These are phyloP conservation scores for Fusarium cicatricum DNA, from an alignment of 2,329 filamentous ascomycete species.

Conservation along the genomic window DNA sequence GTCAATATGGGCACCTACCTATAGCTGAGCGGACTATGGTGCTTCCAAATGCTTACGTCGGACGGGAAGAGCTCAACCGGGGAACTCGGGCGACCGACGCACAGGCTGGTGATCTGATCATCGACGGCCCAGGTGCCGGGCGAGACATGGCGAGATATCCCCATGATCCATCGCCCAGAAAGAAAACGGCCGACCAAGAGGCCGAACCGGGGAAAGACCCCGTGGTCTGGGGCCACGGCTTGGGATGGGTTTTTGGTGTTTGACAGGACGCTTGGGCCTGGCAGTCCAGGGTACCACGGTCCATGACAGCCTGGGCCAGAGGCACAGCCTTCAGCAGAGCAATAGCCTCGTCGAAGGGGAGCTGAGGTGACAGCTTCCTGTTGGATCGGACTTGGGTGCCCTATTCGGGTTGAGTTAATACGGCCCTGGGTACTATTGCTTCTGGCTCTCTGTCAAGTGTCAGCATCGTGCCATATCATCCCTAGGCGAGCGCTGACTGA, in stretches of 20 bases:
- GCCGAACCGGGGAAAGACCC: conserved; percentile 37
- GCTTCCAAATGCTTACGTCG: conserved; percentile 1
- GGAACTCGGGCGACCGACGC: conserved; percentile 16
- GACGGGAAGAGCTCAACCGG: conserved; percentile 14
- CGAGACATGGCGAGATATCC: conserved; percentile 7
- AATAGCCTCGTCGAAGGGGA: not conserved
- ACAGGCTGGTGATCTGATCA: conserved; percentile 25
- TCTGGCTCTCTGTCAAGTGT: conserved; percentile 11
- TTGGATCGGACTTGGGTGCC: conserved; percentile 18
- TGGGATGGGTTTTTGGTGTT: conserved; percentile 29
- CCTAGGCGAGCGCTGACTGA: not conserved
- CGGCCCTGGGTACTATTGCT: conserved; percentile 24
- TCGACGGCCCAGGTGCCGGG: conserved; percentile 16
- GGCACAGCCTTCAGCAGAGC: conserved; percentile 9
- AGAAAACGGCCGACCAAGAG: conserved; percentile 40
- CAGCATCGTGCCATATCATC: conserved; percentile 7
- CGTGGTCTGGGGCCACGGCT: conserved; percentile 30
- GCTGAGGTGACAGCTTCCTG: conserved; percentile 9
- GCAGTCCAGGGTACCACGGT: conserved; percentile 16
- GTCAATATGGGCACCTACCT: not conserved
- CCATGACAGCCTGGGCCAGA: conserved; percentile 14
- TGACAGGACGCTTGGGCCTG: conserved; percentile 43
- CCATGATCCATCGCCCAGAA: conserved; percentile 19
- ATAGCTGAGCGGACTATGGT: conserved; percentile 15
- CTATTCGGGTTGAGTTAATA: conserved; percentile 21